Evolutionary conservation across 177 flowering plant species (phyloP).

Genomic region (Vitis hybrid): DNA sequence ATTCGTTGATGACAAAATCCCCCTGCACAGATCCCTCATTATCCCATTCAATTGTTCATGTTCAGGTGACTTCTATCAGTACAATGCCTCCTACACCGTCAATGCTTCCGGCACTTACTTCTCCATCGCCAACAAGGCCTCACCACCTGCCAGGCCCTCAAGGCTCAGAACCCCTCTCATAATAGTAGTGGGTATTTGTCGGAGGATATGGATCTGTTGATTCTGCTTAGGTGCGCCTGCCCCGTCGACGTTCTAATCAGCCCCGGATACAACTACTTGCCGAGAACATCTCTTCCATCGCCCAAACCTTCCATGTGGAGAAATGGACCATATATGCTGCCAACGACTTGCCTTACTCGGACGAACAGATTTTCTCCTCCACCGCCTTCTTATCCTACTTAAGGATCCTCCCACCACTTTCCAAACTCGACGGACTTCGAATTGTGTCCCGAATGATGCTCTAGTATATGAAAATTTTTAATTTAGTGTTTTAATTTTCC

Average conservation of each 20-base stretch:
- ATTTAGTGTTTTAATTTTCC: no score
- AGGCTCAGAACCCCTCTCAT: slow-evolving; percentile 34
- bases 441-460: no score
- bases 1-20: slow-evolving; percentile 29
- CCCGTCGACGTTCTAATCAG: slow-evolving; percentile 43
- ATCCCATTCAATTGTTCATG: slow-evolving; percentile 70
- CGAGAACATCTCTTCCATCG: slow-evolving; percentile 32
- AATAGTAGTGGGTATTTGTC: slow-evolving; percentile 9
- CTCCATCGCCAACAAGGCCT: slow-evolving; percentile 53
- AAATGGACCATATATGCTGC: slow-evolving; percentile 38
- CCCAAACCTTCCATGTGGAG: slow-evolving; percentile 29
- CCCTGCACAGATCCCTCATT: slow-evolving; percentile 25
- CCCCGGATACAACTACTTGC: slow-evolving; percentile 41
- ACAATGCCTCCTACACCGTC: slow-evolving; percentile 39
- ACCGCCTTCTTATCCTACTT: slow-evolving; percentile 59
- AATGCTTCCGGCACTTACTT: slow-evolving; percentile 40
- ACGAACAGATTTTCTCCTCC: slow-evolving; percentile 4
- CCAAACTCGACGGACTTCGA: neutral
- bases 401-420: slow-evolving; percentile 20
- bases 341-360: slow-evolving; percentile 29
- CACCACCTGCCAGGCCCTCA: slow-evolving; percentile 65
- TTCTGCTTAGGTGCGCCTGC: slow-evolving; percentile 73
- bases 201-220: slow-evolving; percentile 17
- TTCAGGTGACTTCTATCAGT: slow-evolving; percentile 37
- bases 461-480: no score